A percentile compares a stretch with the other conserved stretches of the same genome.
Conservation (phyloP, 1,284 basidiomycete species). For the Puccinia novopanici region DNA sequence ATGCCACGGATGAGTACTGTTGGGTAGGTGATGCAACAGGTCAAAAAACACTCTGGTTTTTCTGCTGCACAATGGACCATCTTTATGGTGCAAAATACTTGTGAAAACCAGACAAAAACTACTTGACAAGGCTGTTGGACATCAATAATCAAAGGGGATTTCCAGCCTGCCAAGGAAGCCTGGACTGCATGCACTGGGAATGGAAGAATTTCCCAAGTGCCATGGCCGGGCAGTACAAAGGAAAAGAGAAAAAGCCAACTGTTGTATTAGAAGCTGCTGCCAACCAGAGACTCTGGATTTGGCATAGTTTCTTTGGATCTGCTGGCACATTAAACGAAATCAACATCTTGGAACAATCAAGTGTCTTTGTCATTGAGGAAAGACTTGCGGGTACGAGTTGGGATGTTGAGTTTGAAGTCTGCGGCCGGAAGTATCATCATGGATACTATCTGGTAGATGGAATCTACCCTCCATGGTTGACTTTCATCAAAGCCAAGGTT, state of each 20-base stretch:
- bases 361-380: not conserved
- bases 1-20: slow-evolving; percentile 6
- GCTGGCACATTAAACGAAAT: slow-evolving; percentile 29
- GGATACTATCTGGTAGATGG: slow-evolving; percentile 16
- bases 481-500: too few relatives aligned
- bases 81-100: not conserved
- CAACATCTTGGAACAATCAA: not conserved
- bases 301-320: slow-evolving; percentile 11
- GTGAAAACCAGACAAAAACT: not conserved
- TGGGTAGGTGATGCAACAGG: not conserved
- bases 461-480: too few relatives aligned
- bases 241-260: too few relatives aligned
- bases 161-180: slow-evolving; percentile 3
- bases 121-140: not conserved
- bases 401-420: not conserved
- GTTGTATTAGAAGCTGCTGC: too few relatives aligned
- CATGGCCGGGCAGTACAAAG: too few relatives aligned
- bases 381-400: not conserved
- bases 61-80: not conserved
- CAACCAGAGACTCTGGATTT: too few relatives aligned
- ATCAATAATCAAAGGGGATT: slow-evolving; percentile 5
- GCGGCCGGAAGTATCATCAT: not conserved
- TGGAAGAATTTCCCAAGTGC: too few relatives aligned
- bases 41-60: not conserved
- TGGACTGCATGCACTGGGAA: too few relatives aligned